phyloP scores from a whole-genome alignment of 2,329 filamentous ascomycete genomes.

The Conoideocrella luteorostrata region DNA sequence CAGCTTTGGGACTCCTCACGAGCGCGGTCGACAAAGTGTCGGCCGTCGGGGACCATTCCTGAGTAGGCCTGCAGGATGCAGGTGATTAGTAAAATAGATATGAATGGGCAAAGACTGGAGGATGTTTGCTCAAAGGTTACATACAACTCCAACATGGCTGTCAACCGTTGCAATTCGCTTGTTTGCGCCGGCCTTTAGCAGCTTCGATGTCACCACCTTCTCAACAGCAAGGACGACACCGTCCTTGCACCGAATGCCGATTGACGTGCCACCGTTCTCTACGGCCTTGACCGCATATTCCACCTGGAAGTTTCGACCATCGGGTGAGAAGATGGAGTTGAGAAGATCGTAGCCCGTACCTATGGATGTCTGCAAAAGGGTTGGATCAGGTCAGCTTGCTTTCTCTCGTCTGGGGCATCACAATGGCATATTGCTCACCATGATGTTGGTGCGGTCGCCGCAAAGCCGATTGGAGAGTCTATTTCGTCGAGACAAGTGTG shows the following conservation, averaged over 20 bases:
- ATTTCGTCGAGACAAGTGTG: not conserved
- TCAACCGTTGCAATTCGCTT: slow-evolving; percentile 95
- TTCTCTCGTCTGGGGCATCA: slow-evolving; percentile 1
- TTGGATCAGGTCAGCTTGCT: slow-evolving; percentile 5
- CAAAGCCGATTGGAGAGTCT: slow-evolving; percentile 1
- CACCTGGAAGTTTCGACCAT: slow-evolving; percentile 98
- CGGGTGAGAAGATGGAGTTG: slow-evolving; percentile 99
- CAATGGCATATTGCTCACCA: slow-evolving; percentile 14
- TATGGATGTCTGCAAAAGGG: slow-evolving; percentile 82
- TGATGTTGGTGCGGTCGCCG: slow-evolving; percentile 9
- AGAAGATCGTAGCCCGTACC: slow-evolving; percentile 98
- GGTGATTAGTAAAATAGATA: not conserved
- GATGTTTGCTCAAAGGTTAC: too few species aligned
- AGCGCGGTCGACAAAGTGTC: slow-evolving; percentile 89
- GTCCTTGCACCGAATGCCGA: slow-evolving; percentile 96
- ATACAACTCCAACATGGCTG: slow-evolving; percentile 85
- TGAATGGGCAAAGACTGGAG: not conserved
- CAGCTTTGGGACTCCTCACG: slow-evolving; percentile 89
- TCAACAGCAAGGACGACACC: slow-evolving; percentile 93
- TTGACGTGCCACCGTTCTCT: slow-evolving; percentile 92
- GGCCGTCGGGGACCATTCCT: slow-evolving; percentile 88
- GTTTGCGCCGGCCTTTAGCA: slow-evolving; percentile 91
- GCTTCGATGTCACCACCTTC: slow-evolving; percentile 92
- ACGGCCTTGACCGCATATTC: slow-evolving; percentile 99
- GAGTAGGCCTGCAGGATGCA: slow-evolving; percentile 69